Percentiles rank a stretch among this genome's conserved stretches.
Evolutionary conservation across 2,329 filamentous ascomycete genomes (phyloP).

Genomic region (Beauveria scarabaeidicola): DNA sequence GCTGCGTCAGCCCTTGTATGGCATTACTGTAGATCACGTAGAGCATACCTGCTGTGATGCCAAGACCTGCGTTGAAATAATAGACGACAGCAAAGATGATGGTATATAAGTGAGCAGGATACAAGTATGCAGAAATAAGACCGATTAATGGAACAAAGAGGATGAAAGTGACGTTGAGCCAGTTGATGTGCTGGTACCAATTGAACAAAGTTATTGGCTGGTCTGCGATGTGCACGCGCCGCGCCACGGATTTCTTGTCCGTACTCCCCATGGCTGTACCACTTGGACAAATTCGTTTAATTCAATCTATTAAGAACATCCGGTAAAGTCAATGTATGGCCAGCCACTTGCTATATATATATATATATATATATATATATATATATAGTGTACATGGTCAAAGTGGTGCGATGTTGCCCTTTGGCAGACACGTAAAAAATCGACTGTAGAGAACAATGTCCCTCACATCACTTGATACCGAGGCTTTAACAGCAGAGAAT

Average conservation of each 20-base stretch:
- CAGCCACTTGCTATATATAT: background rate
- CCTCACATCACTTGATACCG: background rate
- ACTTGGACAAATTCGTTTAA: background rate
- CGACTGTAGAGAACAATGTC: background rate
- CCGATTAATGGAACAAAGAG: slow-evolving; percentile 67
- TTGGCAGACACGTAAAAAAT: background rate
- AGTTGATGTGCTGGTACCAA: slow-evolving; percentile 90
- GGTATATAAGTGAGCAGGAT: slow-evolving; percentile 53
- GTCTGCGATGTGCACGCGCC: slow-evolving; percentile 64
- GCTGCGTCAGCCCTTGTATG: background rate
- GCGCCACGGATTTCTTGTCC: background rate
- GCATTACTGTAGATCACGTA: background rate
- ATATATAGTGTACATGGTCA: background rate
- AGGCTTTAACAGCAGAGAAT: background rate
- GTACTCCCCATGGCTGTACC: background rate
- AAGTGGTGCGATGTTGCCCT: background rate
- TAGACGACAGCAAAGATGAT: slow-evolving; percentile 61
- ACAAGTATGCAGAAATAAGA: slow-evolving; percentile 66
- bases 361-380: no score
- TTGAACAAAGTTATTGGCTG: slow-evolving; percentile 70
- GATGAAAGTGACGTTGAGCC: slow-evolving; percentile 80
- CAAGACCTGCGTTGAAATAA: slow-evolving; percentile 69
- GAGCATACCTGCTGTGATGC: slow-evolving; percentile 57
- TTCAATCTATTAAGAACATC: background rate
- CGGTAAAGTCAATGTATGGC: background rate